Conservation (phyloP, 331 rosid genomes). For the Saraca asoca region DNA sequence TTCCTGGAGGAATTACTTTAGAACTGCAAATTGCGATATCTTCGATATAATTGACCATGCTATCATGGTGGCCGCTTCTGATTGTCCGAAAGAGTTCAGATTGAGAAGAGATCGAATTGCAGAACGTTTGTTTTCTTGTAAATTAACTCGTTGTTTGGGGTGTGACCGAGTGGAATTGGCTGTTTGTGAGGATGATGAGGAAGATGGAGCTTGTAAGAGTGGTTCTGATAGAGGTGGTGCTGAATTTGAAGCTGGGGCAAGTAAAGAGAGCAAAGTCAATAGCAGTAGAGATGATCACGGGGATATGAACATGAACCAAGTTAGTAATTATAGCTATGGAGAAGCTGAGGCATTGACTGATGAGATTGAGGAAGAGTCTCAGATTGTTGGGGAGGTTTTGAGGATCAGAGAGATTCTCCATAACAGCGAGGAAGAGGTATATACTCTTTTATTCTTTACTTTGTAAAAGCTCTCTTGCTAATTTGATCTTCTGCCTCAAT, state of each 20-base stretch:
- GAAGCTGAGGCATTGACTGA: slow-evolving; percentile 94
- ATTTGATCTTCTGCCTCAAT: slow-evolving; percentile 21
- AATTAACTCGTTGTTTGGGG: slow-evolving; percentile 61
- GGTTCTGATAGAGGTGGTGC: slow-evolving; percentile 45
- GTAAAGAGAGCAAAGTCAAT: slow-evolving; percentile 85
- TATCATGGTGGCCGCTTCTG: slow-evolving; percentile 83
- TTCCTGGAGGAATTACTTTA: slow-evolving; percentile 80
- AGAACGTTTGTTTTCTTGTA: slow-evolving; percentile 62
- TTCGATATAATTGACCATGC: slow-evolving; percentile 84
- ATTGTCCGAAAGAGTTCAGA: slow-evolving; percentile 77
- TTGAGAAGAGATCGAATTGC: slow-evolving; percentile 77
- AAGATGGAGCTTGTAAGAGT: slow-evolving; percentile 46
- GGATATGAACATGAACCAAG: slow-evolving; percentile 47
- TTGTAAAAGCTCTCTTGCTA: not conserved
- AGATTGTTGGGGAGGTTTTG: slow-evolving; percentile 58
- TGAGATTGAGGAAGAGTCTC: slow-evolving; percentile 74
- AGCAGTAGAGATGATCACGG: slow-evolving; percentile 53
- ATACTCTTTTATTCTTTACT: not conserved
- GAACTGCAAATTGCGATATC: slow-evolving; percentile 66
- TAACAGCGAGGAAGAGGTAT: slow-evolving; percentile 58
- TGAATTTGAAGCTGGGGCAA: slow-evolving; percentile 61
- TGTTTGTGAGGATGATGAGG: slow-evolving; percentile 46
- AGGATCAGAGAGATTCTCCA: slow-evolving; percentile 72
- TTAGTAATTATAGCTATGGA: slow-evolving; percentile 64
- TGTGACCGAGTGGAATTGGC: slow-evolving; percentile 66